Evolutionary conservation across 441 rosid genomes (phyloP), one percentile per base, ranked within the genome.

Genomic region (Euphorbia corollata): DNA sequence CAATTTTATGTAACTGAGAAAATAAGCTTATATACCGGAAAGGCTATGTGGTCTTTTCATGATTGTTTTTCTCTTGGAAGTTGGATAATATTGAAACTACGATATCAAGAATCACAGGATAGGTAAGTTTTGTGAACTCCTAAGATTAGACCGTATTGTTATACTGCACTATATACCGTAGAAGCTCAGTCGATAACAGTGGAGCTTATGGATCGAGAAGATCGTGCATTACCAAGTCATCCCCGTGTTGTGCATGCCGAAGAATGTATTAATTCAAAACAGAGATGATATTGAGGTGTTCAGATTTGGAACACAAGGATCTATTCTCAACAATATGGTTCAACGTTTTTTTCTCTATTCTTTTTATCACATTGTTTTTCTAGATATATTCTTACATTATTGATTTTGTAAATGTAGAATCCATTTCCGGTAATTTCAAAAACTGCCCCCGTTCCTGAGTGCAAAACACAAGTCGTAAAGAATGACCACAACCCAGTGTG

Each of bases 381-480:
- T 10, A 45, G 1, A 45, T 1, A 9, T 45, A 3, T 11, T 45
- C 4, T 45, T 70, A 32, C 67, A 63, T 64, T 58, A 50, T 22
- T 77, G 47, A 48, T 72, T 20, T 71, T 67, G 68, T 70, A 65
- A 67, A 54, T 70, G 76, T 79, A 93, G 98, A 96, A 93, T 32
- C 89, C 98, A 2, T 90, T 93, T 76, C 77, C 90, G 81, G 80
- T 87, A 18, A 83, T 93, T 76, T 93, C 97, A 51, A 93, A 86
- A 85, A 73, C 79, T 32, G 86, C 79, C 50, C 77, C 86, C 15
- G 84, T 93, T 73, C 88, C 96, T 19, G 87, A 90, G 18, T 88
- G 92, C 64, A 93, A 88, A 80, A 88, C 98, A 34, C 94, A 92
- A 80, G 96, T 90, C 66, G 61, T 88, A 58, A 88, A 85, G 86